A percentile compares a stretch with the other conserved stretches of the same genome.
phyloP scores from a whole-genome alignment of 2,329 filamentous ascomycete species.

The Corynespora cassiicola region DNA sequence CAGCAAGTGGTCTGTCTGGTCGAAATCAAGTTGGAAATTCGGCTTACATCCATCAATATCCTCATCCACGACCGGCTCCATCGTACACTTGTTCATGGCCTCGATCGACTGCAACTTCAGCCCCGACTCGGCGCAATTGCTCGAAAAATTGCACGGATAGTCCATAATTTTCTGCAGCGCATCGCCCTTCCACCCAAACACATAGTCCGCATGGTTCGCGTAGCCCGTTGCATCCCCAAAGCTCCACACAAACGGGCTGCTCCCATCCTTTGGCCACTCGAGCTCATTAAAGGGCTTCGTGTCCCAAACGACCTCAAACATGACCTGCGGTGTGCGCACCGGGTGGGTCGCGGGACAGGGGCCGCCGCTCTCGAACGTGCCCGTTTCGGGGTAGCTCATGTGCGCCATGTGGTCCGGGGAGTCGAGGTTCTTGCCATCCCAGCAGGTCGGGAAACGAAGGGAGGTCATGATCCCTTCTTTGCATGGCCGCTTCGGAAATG shows the following conservation, averaged over 20 bases:
- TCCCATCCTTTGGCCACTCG: slow-evolving; percentile 23
- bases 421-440: slow-evolving; percentile 56
- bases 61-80: slow-evolving; percentile 23
- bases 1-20: no score
- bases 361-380: slow-evolving; percentile 25
- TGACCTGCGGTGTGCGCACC: slow-evolving; percentile 21
- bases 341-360: slow-evolving; percentile 23
- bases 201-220: slow-evolving; percentile 26
- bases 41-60: slow-evolving; percentile 36
- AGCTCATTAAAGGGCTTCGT: slow-evolving; percentile 22
- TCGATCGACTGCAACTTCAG: slow-evolving; percentile 27
- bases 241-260: slow-evolving; percentile 24
- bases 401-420: slow-evolving; percentile 54
- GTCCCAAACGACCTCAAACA: slow-evolving; percentile 27
- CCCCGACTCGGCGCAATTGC: slow-evolving; percentile 24
- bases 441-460: slow-evolving; percentile 33
- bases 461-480: slow-evolving; percentile 25
- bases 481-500: slow-evolving; percentile 16
- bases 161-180: slow-evolving; percentile 25
- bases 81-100: slow-evolving; percentile 33
- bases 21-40: no score
- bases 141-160: slow-evolving; percentile 22
- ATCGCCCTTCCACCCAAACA: slow-evolving; percentile 28
- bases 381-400: slow-evolving; percentile 25
- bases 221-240: slow-evolving; percentile 25